Evolutionary conservation across 1,284 basidiomycete genomes (phyloP).

Genomic region (Coriolopsis trogii): DNA sequence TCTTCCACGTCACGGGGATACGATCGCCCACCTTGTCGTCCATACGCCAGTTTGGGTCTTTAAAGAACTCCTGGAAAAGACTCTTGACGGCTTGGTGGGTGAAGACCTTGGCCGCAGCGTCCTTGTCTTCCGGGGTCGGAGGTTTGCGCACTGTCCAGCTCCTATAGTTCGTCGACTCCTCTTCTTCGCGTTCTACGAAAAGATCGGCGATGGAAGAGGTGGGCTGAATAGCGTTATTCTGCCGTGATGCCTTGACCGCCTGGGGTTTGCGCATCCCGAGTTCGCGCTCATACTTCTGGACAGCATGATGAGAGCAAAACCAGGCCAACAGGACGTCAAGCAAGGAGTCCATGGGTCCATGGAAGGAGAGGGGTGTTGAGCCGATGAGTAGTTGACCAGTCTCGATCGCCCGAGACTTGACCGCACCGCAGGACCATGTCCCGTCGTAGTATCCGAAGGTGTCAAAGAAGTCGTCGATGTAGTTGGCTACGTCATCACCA

Average conservation of each 20-base stretch:
- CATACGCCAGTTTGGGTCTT: not conserved
- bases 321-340: not conserved
- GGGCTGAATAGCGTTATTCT: no score
- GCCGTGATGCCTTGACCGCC: no score
- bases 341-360: constrained; percentile 1
- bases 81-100: not conserved
- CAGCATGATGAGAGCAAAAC: constrained; percentile 3
- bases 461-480: constrained; percentile 1
- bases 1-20: not conserved
- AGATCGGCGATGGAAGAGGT: no score
- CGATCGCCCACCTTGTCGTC: not conserved
- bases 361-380: not conserved
- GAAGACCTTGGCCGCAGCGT: not conserved
- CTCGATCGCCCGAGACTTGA: not conserved
- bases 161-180: no score
- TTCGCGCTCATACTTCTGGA: not conserved
- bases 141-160: no score
- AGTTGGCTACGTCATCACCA: not conserved
- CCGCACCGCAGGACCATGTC: not conserved
- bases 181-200: no score
- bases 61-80: not conserved
- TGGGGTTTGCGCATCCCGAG: not conserved
- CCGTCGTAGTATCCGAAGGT: not conserved
- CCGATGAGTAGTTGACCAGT: not conserved
- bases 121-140: not conserved